Percentiles rank a stretch among this genome's conserved stretches.
Evolutionary conservation across 164 flowering plant genomes (phyloP).

Genomic region (Stephania japonica): DNA sequence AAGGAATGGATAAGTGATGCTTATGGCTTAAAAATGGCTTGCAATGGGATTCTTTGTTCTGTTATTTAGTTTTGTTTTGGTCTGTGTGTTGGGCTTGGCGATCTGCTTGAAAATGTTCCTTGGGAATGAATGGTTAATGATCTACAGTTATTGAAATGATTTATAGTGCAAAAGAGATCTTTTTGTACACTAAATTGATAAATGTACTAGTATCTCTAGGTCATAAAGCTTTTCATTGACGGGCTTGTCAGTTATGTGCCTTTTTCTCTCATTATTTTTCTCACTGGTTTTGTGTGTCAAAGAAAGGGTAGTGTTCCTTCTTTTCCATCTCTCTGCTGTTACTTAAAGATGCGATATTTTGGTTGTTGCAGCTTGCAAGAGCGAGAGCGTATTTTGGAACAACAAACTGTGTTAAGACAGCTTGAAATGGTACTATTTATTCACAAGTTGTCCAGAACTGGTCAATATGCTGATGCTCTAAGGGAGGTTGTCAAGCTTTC

Average conservation of each 20-base stretch:
- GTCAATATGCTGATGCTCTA: constrained; percentile 72
- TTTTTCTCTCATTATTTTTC: neutral
- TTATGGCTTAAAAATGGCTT: neutral
- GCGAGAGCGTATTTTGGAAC: constrained; percentile 67
- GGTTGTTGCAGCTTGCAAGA: constrained; percentile 62
- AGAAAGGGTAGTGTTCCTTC: neutral
- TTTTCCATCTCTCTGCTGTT: neutral
- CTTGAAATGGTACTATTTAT: constrained; percentile 78
- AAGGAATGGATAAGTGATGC: neutral
- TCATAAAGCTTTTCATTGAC: neutral
- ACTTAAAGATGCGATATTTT: neutral
- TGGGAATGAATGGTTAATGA: neutral
- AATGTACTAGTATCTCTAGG: neutral
- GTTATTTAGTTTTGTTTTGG: neutral
- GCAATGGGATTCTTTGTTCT: neutral
- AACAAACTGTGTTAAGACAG: constrained; percentile 70
- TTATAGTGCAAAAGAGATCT: neutral
- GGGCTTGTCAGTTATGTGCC: neutral
- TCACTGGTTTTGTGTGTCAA: neutral
- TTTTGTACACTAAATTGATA: neutral
- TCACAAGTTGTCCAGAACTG: constrained; percentile 57
- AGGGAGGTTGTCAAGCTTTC: constrained; percentile 73
- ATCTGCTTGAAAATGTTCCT: neutral
- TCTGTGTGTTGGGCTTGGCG: neutral
- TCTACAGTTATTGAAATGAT: neutral